Percentiles rank a stretch among this genome's conserved stretches.
These are phyloP conservation scores for Debaryomyces subglobosus DNA, from an alignment of 1,139 yeast species.

Conservation along the genomic window DNA sequence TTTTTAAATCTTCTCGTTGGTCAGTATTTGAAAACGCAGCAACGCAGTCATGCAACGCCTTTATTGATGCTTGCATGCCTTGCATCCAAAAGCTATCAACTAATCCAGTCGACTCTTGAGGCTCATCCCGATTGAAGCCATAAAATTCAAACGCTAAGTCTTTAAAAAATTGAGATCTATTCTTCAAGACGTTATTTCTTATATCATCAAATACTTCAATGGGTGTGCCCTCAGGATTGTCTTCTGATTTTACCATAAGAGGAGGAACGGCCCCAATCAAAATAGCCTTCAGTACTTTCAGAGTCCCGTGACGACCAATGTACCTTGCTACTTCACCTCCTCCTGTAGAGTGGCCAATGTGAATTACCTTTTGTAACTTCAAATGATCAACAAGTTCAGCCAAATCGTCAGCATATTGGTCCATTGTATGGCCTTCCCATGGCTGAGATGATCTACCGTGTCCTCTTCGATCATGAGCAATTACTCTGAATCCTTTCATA, in stretches of 20 bases:
- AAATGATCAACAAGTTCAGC: not conserved
- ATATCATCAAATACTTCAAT: not conserved
- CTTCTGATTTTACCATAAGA: not conserved
- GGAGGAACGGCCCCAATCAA: not conserved
- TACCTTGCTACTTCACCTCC: not conserved
- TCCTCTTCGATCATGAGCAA: not conserved
- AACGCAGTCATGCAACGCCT: constrained; percentile 19
- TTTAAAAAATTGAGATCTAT: not conserved
- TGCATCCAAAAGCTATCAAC: constrained; percentile 20
- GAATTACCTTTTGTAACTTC: not conserved
- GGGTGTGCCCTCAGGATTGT: not conserved
- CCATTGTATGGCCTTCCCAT: not conserved
- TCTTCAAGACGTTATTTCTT: not conserved
- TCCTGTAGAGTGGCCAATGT: not conserved
- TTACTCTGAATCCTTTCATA: constrained; percentile 20
- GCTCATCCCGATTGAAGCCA: not conserved
- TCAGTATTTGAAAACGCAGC: constrained; percentile 10
- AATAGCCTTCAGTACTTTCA: not conserved
- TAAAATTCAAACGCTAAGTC: not conserved
- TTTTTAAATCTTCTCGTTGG: not conserved
- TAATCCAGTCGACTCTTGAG: constrained; percentile 12
- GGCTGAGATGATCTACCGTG: not conserved
- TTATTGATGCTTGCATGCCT: constrained; percentile 22
- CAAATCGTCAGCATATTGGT: not conserved
- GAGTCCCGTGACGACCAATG: not conserved